A percentile compares a stretch with the other conserved stretches of the same genome.
phyloP scores from a whole-genome alignment of 2,329 filamentous ascomycete genomes.

The Aureobasidium sp. region DNA sequence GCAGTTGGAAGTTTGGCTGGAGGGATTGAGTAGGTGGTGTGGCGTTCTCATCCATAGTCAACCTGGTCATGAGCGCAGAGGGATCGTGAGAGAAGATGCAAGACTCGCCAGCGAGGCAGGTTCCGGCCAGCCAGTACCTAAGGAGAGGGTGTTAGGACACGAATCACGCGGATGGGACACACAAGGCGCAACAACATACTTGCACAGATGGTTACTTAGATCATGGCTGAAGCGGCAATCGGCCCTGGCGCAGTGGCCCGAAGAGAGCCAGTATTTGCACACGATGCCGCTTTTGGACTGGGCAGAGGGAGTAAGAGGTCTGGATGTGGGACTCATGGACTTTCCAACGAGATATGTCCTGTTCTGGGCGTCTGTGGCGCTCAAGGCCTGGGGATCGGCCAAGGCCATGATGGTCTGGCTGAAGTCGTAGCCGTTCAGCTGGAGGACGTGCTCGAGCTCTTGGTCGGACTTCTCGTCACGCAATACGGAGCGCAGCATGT shows the following conservation, averaged over 20 bases:
- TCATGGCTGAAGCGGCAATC: conserved; percentile 98
- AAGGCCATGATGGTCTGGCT: conserved; percentile 85
- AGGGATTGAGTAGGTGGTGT: conserved; percentile 57
- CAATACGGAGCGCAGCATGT: conserved; percentile 92
- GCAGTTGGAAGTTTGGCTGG: conserved; percentile 67
- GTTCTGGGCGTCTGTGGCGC: conserved; percentile 49
- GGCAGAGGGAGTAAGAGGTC: conserved; percentile 68
- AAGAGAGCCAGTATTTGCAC: conserved; percentile 95
- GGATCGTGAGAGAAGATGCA: conserved; percentile 98
- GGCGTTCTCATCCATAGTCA: conserved; percentile 63
- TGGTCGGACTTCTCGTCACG: conserved; percentile 85
- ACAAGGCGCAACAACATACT: conserved; percentile 46
- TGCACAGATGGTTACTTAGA: conserved; percentile 92
- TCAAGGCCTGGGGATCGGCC: conserved; percentile 24
- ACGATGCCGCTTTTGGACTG: conserved; percentile 80
- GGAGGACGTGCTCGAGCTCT: conserved; percentile 86
- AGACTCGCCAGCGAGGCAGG: conserved; percentile 85
- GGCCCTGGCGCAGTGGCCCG: conserved; percentile 88
- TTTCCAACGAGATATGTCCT: conserved; percentile 74
- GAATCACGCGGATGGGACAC: background rate
- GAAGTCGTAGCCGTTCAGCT: conserved; percentile 84
- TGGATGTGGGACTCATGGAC: conserved; percentile 66
- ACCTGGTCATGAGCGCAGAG: conserved; percentile 72
- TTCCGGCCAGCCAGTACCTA: conserved; percentile 93
- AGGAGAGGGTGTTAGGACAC: conserved; percentile 23